Conservation (phyloP, 306 rosid genomes). For the Mimosa pudica region DNA sequence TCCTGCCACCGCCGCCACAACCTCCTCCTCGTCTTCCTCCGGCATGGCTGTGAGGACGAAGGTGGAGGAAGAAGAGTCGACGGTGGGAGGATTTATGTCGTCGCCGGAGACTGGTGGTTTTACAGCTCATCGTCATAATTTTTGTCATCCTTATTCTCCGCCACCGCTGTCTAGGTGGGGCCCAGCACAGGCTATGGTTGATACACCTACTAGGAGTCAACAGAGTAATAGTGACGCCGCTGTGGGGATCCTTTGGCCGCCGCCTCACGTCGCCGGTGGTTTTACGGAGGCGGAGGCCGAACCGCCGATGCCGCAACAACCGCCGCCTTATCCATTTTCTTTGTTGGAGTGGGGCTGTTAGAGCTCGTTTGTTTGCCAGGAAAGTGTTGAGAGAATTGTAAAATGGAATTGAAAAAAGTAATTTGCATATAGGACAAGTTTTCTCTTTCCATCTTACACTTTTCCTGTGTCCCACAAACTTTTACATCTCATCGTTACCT, state of each 20-base stretch:
- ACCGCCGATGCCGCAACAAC: neutral
- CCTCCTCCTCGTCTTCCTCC: slow-evolving; percentile 51
- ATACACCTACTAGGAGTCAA: slow-evolving; percentile 1
- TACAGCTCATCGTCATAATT: slow-evolving; percentile 20
- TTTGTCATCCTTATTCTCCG: slow-evolving; percentile 31
- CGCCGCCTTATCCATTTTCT: slow-evolving; percentile 95
- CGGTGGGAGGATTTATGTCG: slow-evolving; percentile 25
- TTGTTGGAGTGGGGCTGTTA: slow-evolving; percentile 76
- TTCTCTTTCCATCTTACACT: too few species aligned
- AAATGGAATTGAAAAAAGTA: too few species aligned
- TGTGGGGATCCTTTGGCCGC: slow-evolving; percentile 22
- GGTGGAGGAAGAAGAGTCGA: slow-evolving; percentile 52
- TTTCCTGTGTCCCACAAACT: too few species aligned
- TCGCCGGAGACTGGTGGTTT: slow-evolving; percentile 59
- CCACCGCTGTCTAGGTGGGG: slow-evolving; percentile 45
- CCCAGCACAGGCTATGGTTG: slow-evolving; percentile 16
- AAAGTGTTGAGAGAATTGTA: too few species aligned
- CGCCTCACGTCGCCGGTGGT: slow-evolving; percentile 13
- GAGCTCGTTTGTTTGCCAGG: too few species aligned
- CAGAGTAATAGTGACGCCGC: slow-evolving; percentile 29
- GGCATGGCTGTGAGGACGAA: slow-evolving; percentile 50
- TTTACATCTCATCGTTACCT: too few species aligned
- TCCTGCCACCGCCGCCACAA: slow-evolving; percentile 32
- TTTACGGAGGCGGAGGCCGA: slow-evolving; percentile 60
- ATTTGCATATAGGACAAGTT: too few species aligned